phyloP scores from a whole-genome alignment of 352 stramenopile genomes.

The Elongisporangium prolatum region DNA sequence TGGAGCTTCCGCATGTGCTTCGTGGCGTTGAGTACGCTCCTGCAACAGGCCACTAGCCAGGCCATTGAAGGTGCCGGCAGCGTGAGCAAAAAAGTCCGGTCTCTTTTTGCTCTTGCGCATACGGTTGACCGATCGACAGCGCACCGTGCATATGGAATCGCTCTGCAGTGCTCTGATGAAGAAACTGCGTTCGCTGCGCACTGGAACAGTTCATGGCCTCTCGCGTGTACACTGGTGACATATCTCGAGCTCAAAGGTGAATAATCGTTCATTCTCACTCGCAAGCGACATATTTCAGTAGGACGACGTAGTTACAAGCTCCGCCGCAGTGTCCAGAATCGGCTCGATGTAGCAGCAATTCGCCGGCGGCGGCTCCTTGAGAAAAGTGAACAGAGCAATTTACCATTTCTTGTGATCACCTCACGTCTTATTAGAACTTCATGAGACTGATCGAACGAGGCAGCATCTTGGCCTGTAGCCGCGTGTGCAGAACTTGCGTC shows the following conservation, averaged over 20 bases:
- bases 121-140: slow-evolving; percentile 37
- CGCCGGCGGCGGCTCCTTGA: slow-evolving; percentile 27
- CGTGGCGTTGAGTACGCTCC: slow-evolving; percentile 37
- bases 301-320: slow-evolving; percentile 61
- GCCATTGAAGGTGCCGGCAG: slow-evolving; percentile 45
- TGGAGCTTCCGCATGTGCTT: slow-evolving; percentile 26
- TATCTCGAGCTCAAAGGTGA: slow-evolving; percentile 56
- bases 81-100: slow-evolving; percentile 41
- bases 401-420: slow-evolving; percentile 56
- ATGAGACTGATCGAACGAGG: slow-evolving; percentile 57
- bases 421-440: slow-evolving; percentile 35
- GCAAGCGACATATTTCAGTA: neutral
- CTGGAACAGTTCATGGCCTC: slow-evolving; percentile 28
- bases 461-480: slow-evolving; percentile 24
- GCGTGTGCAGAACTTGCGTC: slow-evolving; percentile 38
- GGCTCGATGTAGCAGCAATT: slow-evolving; percentile 50
- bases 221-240: slow-evolving; percentile 21
- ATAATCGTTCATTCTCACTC: neutral
- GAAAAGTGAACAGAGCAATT: slow-evolving; percentile 35
- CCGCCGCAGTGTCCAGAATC: slow-evolving; percentile 34
- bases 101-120: slow-evolving; percentile 58
- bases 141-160: slow-evolving; percentile 42
- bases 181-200: slow-evolving; percentile 14
- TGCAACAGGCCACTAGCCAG: slow-evolving; percentile 50
- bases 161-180: slow-evolving; percentile 25